Conservation (phyloP, 148 eudicot species). For the Chenopodium berlandieri region DNA sequence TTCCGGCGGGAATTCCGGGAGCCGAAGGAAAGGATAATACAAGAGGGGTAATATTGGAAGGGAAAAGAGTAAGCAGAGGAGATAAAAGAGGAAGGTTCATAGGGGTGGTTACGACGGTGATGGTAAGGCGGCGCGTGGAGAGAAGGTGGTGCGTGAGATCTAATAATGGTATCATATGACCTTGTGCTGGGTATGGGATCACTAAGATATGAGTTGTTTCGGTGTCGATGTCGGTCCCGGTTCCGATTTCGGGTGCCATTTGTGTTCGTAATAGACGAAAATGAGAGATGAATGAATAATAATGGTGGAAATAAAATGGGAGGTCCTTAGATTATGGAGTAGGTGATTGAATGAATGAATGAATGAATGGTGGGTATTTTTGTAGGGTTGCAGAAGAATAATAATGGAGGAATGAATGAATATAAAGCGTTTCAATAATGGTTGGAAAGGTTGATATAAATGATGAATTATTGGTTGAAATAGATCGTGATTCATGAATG, state of each 20-base stretch:
- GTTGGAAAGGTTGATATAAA: too few relatives aligned
- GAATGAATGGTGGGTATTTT: too few relatives aligned
- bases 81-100: conserved; percentile 25
- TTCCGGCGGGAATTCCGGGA: conserved; percentile 21
- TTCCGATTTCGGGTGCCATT: too few relatives aligned
- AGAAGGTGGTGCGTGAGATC: conserved; percentile 36
- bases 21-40: conserved; percentile 25
- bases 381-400: neutral
- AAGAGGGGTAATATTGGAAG: conserved; percentile 17
- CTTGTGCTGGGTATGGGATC: conserved; percentile 37
- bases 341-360: too few relatives aligned
- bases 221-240: neutral
- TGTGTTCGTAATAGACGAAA: too few relatives aligned
- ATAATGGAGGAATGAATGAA: neutral
- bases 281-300: too few relatives aligned
- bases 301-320: too few relatives aligned
- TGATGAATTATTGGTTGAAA: too few relatives aligned
- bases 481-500: too few relatives aligned
- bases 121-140: conserved; percentile 2
- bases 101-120: conserved; percentile 38
- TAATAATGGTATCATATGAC: conserved; percentile 36
- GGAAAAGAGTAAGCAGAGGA: conserved; percentile 20
- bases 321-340: too few relatives aligned
- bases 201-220: conserved; percentile 23
- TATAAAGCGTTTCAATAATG: neutral